Percentiles rank a stretch among this genome's conserved stretches.
Evolutionary conservation across 1,284 basidiomycete species (phyloP).

Genomic region (Malassezia cuniculi): DNA sequence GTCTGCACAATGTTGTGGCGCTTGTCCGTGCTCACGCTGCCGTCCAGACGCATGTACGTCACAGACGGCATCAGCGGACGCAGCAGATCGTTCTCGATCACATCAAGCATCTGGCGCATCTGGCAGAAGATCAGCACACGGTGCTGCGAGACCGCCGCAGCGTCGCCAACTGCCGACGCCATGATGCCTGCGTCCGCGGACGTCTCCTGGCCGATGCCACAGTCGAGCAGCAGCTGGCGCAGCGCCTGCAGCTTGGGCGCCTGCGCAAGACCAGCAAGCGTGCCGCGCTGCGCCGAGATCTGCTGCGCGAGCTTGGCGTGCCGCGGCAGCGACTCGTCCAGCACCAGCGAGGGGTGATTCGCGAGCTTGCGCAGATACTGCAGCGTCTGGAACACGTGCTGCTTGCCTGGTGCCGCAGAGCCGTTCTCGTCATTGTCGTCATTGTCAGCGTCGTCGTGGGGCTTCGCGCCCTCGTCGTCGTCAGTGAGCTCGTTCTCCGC

Average conservation of each 20-base stretch:
- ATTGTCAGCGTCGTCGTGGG: constrained; percentile 45
- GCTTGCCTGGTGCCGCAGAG: constrained; percentile 46
- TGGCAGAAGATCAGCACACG: constrained; percentile 98
- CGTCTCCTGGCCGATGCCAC: constrained; percentile 67
- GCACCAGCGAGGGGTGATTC: constrained; percentile 68
- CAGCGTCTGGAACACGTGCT: constrained; percentile 51
- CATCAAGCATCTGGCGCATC: constrained; percentile 96
- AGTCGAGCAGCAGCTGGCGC: constrained; percentile 51
- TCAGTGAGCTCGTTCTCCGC: constrained; percentile 20
- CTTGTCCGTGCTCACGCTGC: constrained; percentile 32
- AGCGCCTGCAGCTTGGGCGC: constrained; percentile 81
- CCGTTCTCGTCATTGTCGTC: constrained; percentile 29
- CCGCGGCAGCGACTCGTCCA: constrained; percentile 25
- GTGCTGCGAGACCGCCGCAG: constrained; percentile 65
- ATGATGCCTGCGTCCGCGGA: constrained; percentile 52
- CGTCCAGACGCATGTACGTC: constrained; percentile 95
- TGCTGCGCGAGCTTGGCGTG: constrained; percentile 57
- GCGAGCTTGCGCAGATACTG: constrained; percentile 96
- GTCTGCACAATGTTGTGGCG: constrained; percentile 66
- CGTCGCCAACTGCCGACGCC: constrained; percentile 41
- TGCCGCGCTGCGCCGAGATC: constrained; percentile 44
- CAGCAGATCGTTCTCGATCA: constrained; percentile 90
- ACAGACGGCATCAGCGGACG: constrained; percentile 81
- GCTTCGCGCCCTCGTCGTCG: constrained; percentile 50
- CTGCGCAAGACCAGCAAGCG: constrained; percentile 66